Conservation (phyloP, 257 asterid genomes). For the Linderniella brevidens region DNA sequence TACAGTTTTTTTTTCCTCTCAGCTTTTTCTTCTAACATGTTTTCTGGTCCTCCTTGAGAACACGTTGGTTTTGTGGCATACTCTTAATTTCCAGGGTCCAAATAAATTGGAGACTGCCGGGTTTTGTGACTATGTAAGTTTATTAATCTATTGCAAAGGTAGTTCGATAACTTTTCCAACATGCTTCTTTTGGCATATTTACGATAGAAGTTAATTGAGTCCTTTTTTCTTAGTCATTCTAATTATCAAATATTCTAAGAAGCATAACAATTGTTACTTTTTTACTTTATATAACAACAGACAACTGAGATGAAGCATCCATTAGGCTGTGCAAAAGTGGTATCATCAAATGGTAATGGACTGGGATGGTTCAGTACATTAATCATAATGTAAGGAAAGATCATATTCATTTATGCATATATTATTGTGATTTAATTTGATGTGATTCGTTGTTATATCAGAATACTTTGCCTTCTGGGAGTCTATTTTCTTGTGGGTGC, state of each 20-base stretch:
- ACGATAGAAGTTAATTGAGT: too few relatives aligned
- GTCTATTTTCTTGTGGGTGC: constrained; percentile 68
- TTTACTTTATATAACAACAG: constrained; percentile 32
- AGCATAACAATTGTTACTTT: constrained; percentile 3
- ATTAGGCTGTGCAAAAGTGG: constrained; percentile 68
- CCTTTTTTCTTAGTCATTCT: too few relatives aligned
- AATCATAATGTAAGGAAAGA: constrained; percentile 31
- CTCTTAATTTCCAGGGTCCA: constrained; percentile 44
- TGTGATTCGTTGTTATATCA: constrained; percentile 15
- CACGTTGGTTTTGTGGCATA: constrained; percentile 6
- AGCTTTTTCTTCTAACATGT: constrained; percentile 2
- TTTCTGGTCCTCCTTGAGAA: constrained; percentile 8
- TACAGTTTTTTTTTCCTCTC: constrained; percentile 27
- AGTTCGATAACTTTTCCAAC: too few relatives aligned
- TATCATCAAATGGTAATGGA: constrained; percentile 46
- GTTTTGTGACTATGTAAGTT: constrained; percentile 66
- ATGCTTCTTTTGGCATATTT: too few relatives aligned
- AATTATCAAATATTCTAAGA: background rate
- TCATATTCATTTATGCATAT: constrained; percentile 5
- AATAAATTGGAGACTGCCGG: constrained; percentile 42
- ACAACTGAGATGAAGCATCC: constrained; percentile 72
- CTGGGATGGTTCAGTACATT: constrained; percentile 79
- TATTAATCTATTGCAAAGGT: constrained; percentile 2
- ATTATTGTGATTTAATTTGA: constrained; percentile 7
- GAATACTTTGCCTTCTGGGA: constrained; percentile 67